Percentiles rank a stretch among this genome's conserved stretches.
phyloP scores from a whole-genome alignment of 352 stramenopile species.

The Phytophthora fragariae region DNA sequence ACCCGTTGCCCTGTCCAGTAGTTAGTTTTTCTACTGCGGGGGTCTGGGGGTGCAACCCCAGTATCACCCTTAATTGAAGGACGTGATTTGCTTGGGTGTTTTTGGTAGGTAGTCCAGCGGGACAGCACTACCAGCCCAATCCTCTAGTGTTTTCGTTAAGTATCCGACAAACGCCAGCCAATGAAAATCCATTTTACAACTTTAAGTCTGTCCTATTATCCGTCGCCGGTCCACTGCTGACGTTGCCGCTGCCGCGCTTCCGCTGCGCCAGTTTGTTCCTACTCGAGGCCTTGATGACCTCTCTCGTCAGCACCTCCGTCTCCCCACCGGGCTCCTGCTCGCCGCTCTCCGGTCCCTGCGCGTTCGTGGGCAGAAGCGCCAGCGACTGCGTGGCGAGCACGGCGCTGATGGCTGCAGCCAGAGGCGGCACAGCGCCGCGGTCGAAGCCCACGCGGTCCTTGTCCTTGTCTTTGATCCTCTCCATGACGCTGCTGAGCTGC shows the following conservation, averaged over 20 bases:
- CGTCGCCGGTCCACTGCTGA: not conserved
- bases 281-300: constrained; percentile 73
- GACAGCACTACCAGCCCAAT: no score
- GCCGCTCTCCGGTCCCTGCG: constrained; percentile 44
- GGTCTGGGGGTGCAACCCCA: no score
- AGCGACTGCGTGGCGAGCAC: constrained; percentile 15
- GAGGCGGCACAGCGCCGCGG: constrained; percentile 36
- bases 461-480: constrained; percentile 39
- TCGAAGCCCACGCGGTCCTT: constrained; percentile 47
- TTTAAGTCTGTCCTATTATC: constrained; percentile 1
- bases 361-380: constrained; percentile 10
- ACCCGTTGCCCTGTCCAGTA: no score
- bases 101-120: no score
- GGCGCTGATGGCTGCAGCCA: not conserved
- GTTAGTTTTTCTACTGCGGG: no score
- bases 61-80: no score
- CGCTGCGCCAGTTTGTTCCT: constrained; percentile 63
- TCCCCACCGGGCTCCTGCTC: constrained; percentile 58
- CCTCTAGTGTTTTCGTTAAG: no score
- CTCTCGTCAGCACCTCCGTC: constrained; percentile 56
- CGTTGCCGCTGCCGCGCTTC: constrained; percentile 47
- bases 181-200: not conserved
- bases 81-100: no score
- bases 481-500: constrained; percentile 23
- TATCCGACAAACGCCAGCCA: not conserved